A percentile compares a stretch with the other conserved stretches of the same genome.
phyloP scores from a whole-genome alignment of 768 basidiomycete genomes.

The Exsudoporus frostii region DNA sequence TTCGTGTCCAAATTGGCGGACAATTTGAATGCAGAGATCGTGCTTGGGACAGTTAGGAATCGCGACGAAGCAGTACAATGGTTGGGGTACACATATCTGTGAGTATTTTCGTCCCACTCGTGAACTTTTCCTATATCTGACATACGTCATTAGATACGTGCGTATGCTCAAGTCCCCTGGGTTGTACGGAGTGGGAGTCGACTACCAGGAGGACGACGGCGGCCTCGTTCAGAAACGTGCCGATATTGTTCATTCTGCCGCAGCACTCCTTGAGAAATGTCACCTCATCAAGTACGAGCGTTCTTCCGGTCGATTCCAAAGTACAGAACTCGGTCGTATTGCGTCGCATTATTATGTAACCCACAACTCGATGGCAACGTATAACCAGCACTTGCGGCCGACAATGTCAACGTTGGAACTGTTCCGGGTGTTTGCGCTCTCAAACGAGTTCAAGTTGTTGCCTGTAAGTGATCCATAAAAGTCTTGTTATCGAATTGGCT shows the following conservation, averaged over 20 bases:
- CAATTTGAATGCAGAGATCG: slow-evolving; percentile 96
- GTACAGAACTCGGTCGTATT: slow-evolving; percentile 90
- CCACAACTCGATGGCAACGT: slow-evolving; percentile 92
- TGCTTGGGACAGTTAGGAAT: slow-evolving; percentile 91
- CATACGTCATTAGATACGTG: slow-evolving; percentile 60
- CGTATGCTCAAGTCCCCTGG: slow-evolving; percentile 90
- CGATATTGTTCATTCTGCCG: slow-evolving; percentile 92
- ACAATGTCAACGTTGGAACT: slow-evolving; percentile 88
- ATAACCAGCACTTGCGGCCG: slow-evolving; percentile 89
- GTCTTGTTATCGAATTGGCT: not conserved
- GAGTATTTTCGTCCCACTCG: slow-evolving; percentile 30
- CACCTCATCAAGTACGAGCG: slow-evolving; percentile 94
- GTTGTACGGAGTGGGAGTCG: slow-evolving; percentile 82
- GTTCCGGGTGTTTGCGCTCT: slow-evolving; percentile 92
- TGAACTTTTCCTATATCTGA: slow-evolving; percentile 5
- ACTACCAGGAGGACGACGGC: slow-evolving; percentile 86
- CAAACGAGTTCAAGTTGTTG: slow-evolving; percentile 92
- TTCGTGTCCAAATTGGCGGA: slow-evolving; percentile 91
- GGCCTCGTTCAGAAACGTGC: slow-evolving; percentile 88
- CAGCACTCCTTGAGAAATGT: slow-evolving; percentile 90
- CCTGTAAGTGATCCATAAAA: slow-evolving; percentile 46
- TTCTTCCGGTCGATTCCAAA: slow-evolving; percentile 81
- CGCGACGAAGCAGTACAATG: slow-evolving; percentile 97
- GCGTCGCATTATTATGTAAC: slow-evolving; percentile 96
- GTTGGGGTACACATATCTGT: slow-evolving; percentile 94